Evolutionary conservation across 1,284 basidiomycete species (phyloP).

Genomic region (Ceraceosorus guamensis): DNA sequence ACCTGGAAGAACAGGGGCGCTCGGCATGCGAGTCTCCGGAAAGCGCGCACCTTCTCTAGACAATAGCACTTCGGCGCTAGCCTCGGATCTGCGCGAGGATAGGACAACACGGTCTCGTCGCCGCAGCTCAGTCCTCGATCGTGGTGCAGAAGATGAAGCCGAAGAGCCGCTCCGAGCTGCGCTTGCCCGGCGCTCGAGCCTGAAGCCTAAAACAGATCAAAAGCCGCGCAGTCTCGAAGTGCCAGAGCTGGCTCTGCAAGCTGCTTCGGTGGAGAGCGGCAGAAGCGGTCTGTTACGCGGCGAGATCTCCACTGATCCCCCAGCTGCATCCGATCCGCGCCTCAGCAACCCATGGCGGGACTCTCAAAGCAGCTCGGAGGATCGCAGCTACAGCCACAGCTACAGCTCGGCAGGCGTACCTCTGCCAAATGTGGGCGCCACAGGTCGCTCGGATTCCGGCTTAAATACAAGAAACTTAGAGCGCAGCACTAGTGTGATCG

Average conservation of each 20-base stretch:
- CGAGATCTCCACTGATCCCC: no score
- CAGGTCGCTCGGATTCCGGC: no score
- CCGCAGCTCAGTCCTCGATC: not conserved
- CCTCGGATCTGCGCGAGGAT: not conserved
- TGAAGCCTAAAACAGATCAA: not conserved
- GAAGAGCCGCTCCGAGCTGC: not conserved
- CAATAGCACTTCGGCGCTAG: not conserved
- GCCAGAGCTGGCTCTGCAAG: not conserved
- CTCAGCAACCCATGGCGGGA: not conserved
- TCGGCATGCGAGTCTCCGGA: constrained; percentile 32
- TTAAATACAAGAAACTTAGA: no score
- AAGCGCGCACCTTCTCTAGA: constrained; percentile 4
- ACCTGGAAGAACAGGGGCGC: constrained; percentile 23
- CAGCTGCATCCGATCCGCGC: no score
- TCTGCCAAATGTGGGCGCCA: no score
- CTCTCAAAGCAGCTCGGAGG: no score
- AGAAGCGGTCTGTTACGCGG: no score
- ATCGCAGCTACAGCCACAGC: no score
- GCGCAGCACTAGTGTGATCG: no score
- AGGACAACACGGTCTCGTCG: no score
- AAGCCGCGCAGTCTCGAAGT: not conserved
- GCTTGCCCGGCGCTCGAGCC: not conserved
- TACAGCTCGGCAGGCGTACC: no score
- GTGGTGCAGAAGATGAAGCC: not conserved
- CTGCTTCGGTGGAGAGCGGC: not conserved